phyloP scores from a whole-genome alignment of 495 filamentous ascomycete genomes.

The Articulospora tetracladia region DNA sequence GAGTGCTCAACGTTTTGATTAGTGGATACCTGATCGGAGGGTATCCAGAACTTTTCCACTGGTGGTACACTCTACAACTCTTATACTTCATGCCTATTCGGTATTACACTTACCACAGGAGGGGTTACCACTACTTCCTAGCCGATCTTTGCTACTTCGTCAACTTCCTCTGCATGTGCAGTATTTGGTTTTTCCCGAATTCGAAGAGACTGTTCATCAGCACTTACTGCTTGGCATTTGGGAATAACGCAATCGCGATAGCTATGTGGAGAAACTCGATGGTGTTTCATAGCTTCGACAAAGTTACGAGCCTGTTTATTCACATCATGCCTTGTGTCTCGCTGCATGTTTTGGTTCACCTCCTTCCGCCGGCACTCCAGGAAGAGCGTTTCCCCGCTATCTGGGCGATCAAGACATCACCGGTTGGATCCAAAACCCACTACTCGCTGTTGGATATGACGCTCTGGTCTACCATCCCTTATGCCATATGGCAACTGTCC shows the following conservation, averaged over 20 bases:
- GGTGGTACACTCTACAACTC: conserved; percentile 86
- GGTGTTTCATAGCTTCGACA: conserved; percentile 97
- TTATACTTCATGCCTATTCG: conserved; percentile 96
- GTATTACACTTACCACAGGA: conserved; percentile 82
- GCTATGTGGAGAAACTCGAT: conserved; percentile 99
- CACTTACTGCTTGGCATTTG: conserved; percentile 86
- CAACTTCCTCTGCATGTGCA: conserved; percentile 79
- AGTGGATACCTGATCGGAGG: conserved; percentile 91
- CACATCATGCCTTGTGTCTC: conserved; percentile 97
- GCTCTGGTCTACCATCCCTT: conserved; percentile 88
- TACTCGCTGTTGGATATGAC: conserved; percentile 85
- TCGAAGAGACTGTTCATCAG: conserved; percentile 92
- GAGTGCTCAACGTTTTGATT: conserved; percentile 94
- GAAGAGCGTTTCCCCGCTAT: conserved; percentile 79
- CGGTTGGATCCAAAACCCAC: conserved; percentile 64
- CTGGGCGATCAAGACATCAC: conserved; percentile 72
- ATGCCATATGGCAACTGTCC: conserved; percentile 82
- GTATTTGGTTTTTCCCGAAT: conserved; percentile 84
- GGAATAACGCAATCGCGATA: conserved; percentile 96
- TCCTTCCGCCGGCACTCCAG: conserved; percentile 62
- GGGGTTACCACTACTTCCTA: conserved; percentile 94
- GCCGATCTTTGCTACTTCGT: conserved; percentile 98
- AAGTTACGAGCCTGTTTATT: conserved; percentile 91
- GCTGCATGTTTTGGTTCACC: conserved; percentile 86
- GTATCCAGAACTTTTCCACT: conserved; percentile 79